Evolutionary conservation across 1,284 basidiomycete genomes (phyloP).

Genomic region (Pterulicium gracile): DNA sequence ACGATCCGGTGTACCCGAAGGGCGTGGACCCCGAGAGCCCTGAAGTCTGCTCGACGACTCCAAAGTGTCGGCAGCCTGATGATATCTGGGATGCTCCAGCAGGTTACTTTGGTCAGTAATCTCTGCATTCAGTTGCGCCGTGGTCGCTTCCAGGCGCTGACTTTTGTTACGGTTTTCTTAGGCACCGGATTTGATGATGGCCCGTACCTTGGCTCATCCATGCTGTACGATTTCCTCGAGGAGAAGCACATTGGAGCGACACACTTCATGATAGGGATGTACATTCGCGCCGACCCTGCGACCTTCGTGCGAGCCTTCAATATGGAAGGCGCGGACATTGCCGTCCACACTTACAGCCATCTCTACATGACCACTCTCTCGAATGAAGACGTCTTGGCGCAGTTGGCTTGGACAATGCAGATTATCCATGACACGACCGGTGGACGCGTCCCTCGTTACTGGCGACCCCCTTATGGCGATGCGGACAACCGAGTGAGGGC

Average conservation of each 20-base stretch:
- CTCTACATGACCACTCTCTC: constrained; percentile 72
- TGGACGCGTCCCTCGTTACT: constrained; percentile 60
- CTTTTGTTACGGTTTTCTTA: not conserved
- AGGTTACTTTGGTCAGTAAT: constrained; percentile 35
- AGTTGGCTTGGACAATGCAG: constrained; percentile 79
- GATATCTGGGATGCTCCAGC: constrained; percentile 67
- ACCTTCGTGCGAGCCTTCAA: constrained; percentile 44
- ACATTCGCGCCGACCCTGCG: constrained; percentile 48
- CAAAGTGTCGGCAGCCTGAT: constrained; percentile 45
- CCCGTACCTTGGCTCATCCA: constrained; percentile 34
- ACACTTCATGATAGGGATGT: constrained; percentile 76
- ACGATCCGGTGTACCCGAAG: constrained; percentile 44
- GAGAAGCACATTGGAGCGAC: constrained; percentile 54
- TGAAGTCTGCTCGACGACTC: constrained; percentile 55
- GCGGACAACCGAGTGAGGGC: constrained; percentile 62
- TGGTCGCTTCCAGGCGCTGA: not conserved
- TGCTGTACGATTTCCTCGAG: constrained; percentile 40
- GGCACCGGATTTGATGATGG: constrained; percentile 68
- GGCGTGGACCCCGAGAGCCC: constrained; percentile 40
- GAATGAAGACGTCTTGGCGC: constrained; percentile 60
- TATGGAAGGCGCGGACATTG: constrained; percentile 47
- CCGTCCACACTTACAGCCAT: constrained; percentile 77
- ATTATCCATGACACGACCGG: constrained; percentile 76
- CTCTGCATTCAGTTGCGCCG: too few species aligned
- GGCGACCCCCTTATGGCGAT: constrained; percentile 76